phyloP scores from a whole-genome alignment of 2,329 filamentous ascomycete genomes.

The Cordyceps tenuipes region DNA sequence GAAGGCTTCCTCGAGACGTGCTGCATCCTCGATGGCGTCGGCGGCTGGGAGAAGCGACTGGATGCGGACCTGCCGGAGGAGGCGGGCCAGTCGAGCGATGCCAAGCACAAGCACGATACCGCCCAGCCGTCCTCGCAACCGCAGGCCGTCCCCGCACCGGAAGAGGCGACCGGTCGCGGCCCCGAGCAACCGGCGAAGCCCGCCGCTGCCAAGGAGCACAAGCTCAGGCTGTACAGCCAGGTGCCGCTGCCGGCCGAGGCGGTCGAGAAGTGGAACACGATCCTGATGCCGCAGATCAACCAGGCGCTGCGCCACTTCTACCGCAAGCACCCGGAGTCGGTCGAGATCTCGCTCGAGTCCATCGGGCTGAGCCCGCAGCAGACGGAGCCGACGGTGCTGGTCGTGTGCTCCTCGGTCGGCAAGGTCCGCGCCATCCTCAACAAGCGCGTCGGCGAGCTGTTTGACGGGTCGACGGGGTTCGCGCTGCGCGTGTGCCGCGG shows the following conservation, averaged over 20 bases:
- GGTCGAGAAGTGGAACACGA: slow-evolving; percentile 63
- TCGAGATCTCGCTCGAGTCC: slow-evolving; percentile 69
- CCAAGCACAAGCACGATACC: neutral
- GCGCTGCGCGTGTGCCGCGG: slow-evolving; percentile 66
- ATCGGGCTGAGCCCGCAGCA: slow-evolving; percentile 60
- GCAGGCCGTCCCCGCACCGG: neutral
- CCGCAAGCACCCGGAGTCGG: slow-evolving; percentile 64
- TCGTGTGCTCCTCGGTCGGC: slow-evolving; percentile 66
- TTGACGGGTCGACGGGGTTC: slow-evolving; percentile 54
- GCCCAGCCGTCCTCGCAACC: too few species aligned
- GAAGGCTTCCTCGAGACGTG: slow-evolving; percentile 55
- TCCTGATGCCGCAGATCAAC: slow-evolving; percentile 66
- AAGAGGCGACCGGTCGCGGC: neutral
- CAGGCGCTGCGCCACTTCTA: slow-evolving; percentile 62
- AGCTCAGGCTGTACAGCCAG: slow-evolving; percentile 52
- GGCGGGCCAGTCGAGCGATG: neutral
- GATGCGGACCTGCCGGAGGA: slow-evolving; percentile 36
- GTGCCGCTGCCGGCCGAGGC: slow-evolving; percentile 50
- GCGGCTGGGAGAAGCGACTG: slow-evolving; percentile 45
- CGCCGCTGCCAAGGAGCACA: slow-evolving; percentile 23
- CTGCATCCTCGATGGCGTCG: slow-evolving; percentile 50
- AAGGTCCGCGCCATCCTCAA: slow-evolving; percentile 66
- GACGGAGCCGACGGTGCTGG: slow-evolving; percentile 63
- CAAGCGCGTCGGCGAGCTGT: slow-evolving; percentile 56
- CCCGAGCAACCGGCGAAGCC: neutral